A percentile compares a stretch with the other conserved stretches of the same genome.
These are phyloP conservation scores for Cutaneotrichosporon spelunceum DNA, from an alignment of 1,284 basidiomycete species.

Conservation along the genomic window DNA sequence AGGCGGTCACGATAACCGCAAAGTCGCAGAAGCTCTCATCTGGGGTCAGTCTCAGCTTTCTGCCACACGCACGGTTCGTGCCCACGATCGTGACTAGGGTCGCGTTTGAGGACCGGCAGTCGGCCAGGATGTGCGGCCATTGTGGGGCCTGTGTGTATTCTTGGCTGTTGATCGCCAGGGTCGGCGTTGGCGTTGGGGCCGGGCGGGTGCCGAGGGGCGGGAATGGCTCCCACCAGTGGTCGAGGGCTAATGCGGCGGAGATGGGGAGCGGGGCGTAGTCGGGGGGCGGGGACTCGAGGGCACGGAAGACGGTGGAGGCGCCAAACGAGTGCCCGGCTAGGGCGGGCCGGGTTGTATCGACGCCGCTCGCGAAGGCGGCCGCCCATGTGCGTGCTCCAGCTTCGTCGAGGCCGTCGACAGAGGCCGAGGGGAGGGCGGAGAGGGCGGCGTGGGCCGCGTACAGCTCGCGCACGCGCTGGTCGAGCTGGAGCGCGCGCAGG, in stretches of 20 bases:
- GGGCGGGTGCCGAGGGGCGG: slow-evolving; percentile 6
- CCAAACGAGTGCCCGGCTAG: slow-evolving; percentile 74
- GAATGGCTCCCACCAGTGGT: slow-evolving; percentile 75
- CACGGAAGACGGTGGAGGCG: slow-evolving; percentile 59
- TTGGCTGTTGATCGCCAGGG: slow-evolving; percentile 67
- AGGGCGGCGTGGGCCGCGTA: slow-evolving; percentile 57
- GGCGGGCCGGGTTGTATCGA: slow-evolving; percentile 51
- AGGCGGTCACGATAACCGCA: slow-evolving; percentile 27
- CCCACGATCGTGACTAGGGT: slow-evolving; percentile 39
- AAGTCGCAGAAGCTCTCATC: slow-evolving; percentile 50
- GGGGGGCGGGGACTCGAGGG: slow-evolving; percentile 21
- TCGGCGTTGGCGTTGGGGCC: slow-evolving; percentile 41
- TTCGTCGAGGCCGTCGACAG: slow-evolving; percentile 9
- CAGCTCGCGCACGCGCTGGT: slow-evolving; percentile 64
- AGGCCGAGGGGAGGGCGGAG: slow-evolving; percentile 6
- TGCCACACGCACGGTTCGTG: slow-evolving; percentile 36
- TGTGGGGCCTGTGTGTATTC: slow-evolving; percentile 71
- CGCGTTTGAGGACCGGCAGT: slow-evolving; percentile 51
- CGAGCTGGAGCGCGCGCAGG: slow-evolving; percentile 64
- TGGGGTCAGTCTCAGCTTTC: slow-evolving; percentile 11
- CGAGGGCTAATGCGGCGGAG: slow-evolving; percentile 60
- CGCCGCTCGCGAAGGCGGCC: slow-evolving; percentile 21
- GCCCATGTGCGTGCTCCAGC: slow-evolving; percentile 39
- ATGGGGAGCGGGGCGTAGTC: slow-evolving; percentile 56
- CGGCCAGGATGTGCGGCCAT: slow-evolving; percentile 59